Base-by-base conservation (phyloP, 148 eudicot genomes). In the Cornus kousa region DNA sequence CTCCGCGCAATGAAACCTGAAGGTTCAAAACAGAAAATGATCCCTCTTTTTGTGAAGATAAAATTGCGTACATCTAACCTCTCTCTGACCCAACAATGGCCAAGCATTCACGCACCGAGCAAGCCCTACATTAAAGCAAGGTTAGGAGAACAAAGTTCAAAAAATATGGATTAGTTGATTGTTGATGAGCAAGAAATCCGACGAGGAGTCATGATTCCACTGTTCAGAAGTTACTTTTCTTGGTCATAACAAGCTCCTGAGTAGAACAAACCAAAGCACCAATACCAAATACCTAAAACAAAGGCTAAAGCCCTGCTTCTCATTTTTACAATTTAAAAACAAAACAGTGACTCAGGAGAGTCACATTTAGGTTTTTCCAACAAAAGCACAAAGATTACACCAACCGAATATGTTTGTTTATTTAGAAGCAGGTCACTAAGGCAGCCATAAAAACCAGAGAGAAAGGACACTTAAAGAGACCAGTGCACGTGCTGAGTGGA, bases 401-500 rank as follows among this genome's bases (percentile, higher is more conserved):
- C 19, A 16, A 16, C 66, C 24, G 4, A 62, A 19, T 7, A 5
- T 62, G 20, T 14, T 1, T 53, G 23, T 17, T 62, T 62, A 62
- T 62, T 16, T 11, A 62, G 23, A 17, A 20, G 28, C 8, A 62
- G 19, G 7, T 62, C 23, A 62, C 24, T 62, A 62, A 17, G 12
- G 23, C 2, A 24, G 22, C 23, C 23, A 62, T 16, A 20, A 62
- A 19, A 17, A 20, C 66, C 24, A 62, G 66, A 62, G 66, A 62
- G 24, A 62, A 62, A 62, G 19, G 66, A 59, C 72, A 75, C 43
- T 85, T 79, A 92, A 70, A 88, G 90, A 7, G 94, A 87, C 97
- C 97, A 93, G 78, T 93, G 81, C 83, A 74, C 82, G 62, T 88
- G 84, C 80, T 87, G 86, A 77, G 77, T 74, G 11, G 89, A 83